phyloP scores from a whole-genome alignment of 2,329 filamentous ascomycete genomes.

The Hypocreales sp. region DNA sequence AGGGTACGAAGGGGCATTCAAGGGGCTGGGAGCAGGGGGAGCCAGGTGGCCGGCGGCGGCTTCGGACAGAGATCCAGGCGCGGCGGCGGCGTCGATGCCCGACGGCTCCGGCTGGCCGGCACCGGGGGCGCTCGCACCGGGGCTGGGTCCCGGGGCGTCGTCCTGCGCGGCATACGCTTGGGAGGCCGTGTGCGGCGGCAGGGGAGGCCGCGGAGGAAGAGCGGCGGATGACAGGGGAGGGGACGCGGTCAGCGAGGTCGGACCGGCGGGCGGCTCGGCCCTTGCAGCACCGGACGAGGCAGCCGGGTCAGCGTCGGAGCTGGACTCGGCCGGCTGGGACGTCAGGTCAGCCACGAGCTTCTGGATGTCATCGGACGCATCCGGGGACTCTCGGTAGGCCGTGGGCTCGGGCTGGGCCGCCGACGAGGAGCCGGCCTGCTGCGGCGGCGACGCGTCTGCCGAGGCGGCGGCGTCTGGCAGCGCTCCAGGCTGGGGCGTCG shows the following conservation, averaged over 20 bases:
- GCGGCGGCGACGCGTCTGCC: conserved; percentile 5
- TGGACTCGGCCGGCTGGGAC: conserved; percentile 16
- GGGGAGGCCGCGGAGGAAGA: conserved; percentile 30
- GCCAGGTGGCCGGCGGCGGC: conserved; percentile 7
- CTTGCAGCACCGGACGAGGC: conserved; percentile 8
- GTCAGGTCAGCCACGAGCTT: conserved; percentile 26
- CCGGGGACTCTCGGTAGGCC: conserved; percentile 14
- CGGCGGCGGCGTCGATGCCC: conserved; percentile 15
- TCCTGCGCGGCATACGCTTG: conserved; percentile 22
- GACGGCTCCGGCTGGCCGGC: conserved; percentile 16
- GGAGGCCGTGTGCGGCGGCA: conserved; percentile 20
- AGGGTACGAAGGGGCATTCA: conserved; percentile 17
- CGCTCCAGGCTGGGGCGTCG: conserved; percentile 12
- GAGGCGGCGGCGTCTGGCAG: conserved; percentile 8
- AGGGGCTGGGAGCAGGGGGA: conserved; percentile 11
- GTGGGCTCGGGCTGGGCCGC: conserved; percentile 9
- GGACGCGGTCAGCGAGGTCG: conserved; percentile 14
- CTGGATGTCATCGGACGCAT: conserved; percentile 20
- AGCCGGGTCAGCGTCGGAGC: conserved; percentile 13
- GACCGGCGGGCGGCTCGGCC: conserved; percentile 10
- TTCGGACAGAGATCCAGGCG: conserved; percentile 15
- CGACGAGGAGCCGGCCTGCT: conserved; percentile 7
- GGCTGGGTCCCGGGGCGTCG: conserved; percentile 15
- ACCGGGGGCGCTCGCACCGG: conserved; percentile 13
- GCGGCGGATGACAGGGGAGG: conserved; percentile 22